Evolutionary conservation across 257 asterid species (phyloP).

Genomic region (Mitragyna speciosa): DNA sequence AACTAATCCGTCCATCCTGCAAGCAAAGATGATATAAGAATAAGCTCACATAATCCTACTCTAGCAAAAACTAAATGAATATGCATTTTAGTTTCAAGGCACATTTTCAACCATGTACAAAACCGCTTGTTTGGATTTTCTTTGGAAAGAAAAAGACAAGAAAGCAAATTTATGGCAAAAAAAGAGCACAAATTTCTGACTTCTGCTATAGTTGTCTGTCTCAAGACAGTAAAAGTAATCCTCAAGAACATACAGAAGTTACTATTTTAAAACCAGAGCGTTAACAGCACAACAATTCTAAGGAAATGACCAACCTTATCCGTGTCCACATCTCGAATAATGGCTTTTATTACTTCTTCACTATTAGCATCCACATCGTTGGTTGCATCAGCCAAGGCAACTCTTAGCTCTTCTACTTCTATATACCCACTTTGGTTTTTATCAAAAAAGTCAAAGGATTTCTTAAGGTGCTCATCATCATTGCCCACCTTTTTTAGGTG

Average conservation of each 20-base stretch:
- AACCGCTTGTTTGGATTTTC: not conserved
- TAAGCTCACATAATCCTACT: not conserved
- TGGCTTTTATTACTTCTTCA: conserved; percentile 76
- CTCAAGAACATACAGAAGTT: not conserved
- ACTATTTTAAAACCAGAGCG: no score
- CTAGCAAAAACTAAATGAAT: not conserved
- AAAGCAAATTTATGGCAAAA: not conserved
- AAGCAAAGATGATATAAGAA: not conserved
- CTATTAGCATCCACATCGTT: conserved; percentile 57
- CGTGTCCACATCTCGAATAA: conserved; percentile 83
- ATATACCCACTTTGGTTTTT: conserved; percentile 62
- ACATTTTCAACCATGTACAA: not conserved
- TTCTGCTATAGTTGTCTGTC: not conserved
- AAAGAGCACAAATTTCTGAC: not conserved
- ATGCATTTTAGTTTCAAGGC: no score
- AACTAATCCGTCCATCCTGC: conserved; percentile 56
- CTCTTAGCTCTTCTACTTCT: conserved; percentile 82
- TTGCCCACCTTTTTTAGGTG: conserved; percentile 70
- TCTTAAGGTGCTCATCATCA: conserved; percentile 73
- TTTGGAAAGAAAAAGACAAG: not conserved
- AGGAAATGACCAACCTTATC: conserved; percentile 59
- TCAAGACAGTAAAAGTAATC: not conserved
- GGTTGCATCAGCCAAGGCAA: conserved; percentile 63
- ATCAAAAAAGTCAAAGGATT: conserved; percentile 82
- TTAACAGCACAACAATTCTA: not conserved